Conservation (phyloP, 2,329 filamentous ascomycete genomes). For the Fusarium proliferatum region DNA sequence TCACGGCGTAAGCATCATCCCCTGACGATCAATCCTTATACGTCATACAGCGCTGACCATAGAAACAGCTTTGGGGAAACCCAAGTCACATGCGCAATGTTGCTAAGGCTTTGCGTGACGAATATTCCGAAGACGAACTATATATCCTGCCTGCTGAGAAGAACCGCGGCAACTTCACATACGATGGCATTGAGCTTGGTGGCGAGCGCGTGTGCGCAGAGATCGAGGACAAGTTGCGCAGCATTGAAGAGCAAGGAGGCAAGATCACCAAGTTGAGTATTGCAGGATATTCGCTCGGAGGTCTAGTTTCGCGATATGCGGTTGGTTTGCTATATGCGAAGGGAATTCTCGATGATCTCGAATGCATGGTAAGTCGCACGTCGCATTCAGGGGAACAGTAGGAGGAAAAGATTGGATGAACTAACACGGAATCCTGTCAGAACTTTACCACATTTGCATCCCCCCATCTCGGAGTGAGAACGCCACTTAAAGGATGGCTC, state of each 20-base stretch:
- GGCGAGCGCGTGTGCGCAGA: constrained; percentile 75
- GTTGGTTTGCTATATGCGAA: constrained; percentile 85
- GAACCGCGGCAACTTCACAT: constrained; percentile 78
- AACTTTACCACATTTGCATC: constrained; percentile 96
- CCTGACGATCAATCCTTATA: constrained; percentile 21
- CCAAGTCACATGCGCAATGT: constrained; percentile 77
- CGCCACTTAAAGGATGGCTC: constrained; percentile 73
- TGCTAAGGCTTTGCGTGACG: constrained; percentile 71
- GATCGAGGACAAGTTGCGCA: constrained; percentile 71
- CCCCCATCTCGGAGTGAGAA: constrained; percentile 81
- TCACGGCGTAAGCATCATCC: constrained; percentile 70
- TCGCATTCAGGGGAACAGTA: background rate
- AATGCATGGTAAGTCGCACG: constrained; percentile 71
- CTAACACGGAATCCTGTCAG: constrained; percentile 50
- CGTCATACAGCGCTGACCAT: constrained; percentile 41
- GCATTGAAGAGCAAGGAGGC: constrained; percentile 70
- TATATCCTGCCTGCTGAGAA: constrained; percentile 78
- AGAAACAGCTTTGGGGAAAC: constrained; percentile 77
- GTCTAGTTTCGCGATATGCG: constrained; percentile 86
- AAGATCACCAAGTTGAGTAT: constrained; percentile 85
- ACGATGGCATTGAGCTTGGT: constrained; percentile 75
- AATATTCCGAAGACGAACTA: constrained; percentile 70
- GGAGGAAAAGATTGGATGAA: background rate
- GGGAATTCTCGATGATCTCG: constrained; percentile 80
- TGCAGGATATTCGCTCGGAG: constrained; percentile 90